These are phyloP conservation scores for Symbiodinium pilosum DNA, from an alignment of 73 alveolate species.

Conservation along the genomic window DNA sequence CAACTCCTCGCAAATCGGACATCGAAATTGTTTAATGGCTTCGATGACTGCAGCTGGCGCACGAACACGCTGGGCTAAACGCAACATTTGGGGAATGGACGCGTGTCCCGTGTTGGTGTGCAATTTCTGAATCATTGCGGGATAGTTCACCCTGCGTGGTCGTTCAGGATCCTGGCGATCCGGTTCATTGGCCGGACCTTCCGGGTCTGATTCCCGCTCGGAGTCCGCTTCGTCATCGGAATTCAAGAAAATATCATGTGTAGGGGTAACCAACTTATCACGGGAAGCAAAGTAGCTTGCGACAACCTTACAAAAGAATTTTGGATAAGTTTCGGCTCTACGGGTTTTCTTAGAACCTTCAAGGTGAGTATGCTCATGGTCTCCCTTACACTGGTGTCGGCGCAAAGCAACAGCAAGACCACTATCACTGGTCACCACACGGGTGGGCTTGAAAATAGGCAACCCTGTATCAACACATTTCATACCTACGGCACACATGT, in stretches of 20 bases:
- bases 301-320: not conserved
- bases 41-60: not conserved
- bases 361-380: not conserved
- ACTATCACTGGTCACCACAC: not conserved
- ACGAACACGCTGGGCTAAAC: conserved; percentile 25
- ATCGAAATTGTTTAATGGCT: not conserved
- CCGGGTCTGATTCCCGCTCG: not conserved
- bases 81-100: not conserved
- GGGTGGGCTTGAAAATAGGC: not conserved
- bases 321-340: not conserved
- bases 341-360: not conserved
- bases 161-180: too few species aligned
- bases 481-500: not conserved
- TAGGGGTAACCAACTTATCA: not conserved
- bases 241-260: not conserved
- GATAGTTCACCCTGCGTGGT: not conserved
- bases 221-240: not conserved
- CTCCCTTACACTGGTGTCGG: not conserved
- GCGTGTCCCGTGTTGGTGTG: conserved; percentile 39
- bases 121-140: not conserved
- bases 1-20: conserved; percentile 20
- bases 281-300: not conserved
- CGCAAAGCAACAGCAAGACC: not conserved
- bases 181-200: not conserved
- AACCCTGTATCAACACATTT: not conserved